Conservation (phyloP, 1,139 yeast species). For the Debaryomycetaceae sp. region DNA sequence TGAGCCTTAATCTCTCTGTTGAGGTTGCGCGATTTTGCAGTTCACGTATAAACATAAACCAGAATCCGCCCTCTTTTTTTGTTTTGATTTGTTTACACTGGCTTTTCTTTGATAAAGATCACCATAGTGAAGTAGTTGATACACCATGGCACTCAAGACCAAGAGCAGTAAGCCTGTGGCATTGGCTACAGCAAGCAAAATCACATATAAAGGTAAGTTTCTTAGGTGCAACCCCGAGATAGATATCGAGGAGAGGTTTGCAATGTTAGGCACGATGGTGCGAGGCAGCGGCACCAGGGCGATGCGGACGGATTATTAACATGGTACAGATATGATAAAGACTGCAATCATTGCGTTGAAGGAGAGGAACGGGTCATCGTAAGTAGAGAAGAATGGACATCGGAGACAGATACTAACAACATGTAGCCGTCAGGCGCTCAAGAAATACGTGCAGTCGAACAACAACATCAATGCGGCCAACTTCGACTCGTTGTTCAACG, state of each 20-base stretch:
- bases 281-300: not conserved
- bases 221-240: not conserved
- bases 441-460: slow-evolving; percentile 67
- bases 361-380: slow-evolving; percentile 81
- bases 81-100: slow-evolving; percentile 3
- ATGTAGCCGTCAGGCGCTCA: slow-evolving; percentile 65
- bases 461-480: slow-evolving; percentile 56
- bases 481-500: slow-evolving; percentile 74
- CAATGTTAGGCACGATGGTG: too few relatives aligned
- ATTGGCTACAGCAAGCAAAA: slow-evolving; percentile 32
- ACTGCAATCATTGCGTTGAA: slow-evolving; percentile 70
- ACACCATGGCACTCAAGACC: slow-evolving; percentile 24
- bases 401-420: slow-evolving; percentile 13
- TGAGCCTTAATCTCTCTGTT: not conserved
- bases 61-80: slow-evolving; percentile 7
- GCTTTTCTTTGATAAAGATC: slow-evolving; percentile 3
- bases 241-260: too few relatives aligned
- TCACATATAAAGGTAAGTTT: slow-evolving; percentile 51
- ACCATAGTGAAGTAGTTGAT: not conserved
- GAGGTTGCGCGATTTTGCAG: slow-evolving; percentile 6
- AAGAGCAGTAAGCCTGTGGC: slow-evolving; percentile 23
- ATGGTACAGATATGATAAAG: slow-evolving; percentile 62
- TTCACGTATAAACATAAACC: slow-evolving; percentile 4
- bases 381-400: slow-evolving; percentile 24
- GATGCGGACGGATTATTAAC: slow-evolving; percentile 12